A percentile compares a stretch with the other conserved stretches of the same genome.
These are phyloP conservation scores for Apiospora rasikravindrae DNA, from an alignment of 2,329 filamentous ascomycete genomes.

Conservation along the genomic window DNA sequence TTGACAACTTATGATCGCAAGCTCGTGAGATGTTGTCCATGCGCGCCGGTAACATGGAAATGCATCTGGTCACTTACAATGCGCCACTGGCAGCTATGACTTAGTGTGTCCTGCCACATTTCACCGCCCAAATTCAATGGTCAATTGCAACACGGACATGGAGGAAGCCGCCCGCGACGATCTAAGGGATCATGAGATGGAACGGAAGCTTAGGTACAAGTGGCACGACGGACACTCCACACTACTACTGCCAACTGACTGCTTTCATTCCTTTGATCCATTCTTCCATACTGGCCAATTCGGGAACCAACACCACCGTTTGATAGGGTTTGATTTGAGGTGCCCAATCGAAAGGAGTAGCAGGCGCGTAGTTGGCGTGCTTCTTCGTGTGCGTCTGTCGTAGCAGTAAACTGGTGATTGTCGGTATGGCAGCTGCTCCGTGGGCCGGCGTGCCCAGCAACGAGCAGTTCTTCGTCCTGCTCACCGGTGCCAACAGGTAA, in stretches of 20 bases:
- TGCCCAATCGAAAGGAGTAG: neutral
- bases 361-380: neutral
- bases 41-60: neutral
- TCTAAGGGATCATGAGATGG: neutral
- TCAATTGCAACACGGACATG: constrained; percentile 1
- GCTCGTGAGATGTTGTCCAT: neutral
- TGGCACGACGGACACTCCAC: constrained; percentile 15
- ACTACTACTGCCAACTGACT: neutral
- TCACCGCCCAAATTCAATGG: constrained; percentile 32
- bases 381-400: neutral
- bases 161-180: neutral
- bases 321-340: neutral
- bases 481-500: constrained; percentile 42
- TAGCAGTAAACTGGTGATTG: neutral
- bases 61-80: neutral
- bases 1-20: neutral
- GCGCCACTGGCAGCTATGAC: neutral
- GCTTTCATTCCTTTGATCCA: neutral
- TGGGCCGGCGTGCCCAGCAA: constrained; percentile 38
- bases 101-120: constrained; percentile 23
- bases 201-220: neutral
- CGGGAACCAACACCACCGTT: neutral
- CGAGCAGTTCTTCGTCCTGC: constrained; percentile 38
- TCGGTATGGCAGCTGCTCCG: constrained; percentile 34
- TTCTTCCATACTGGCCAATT: constrained; percentile 11